Conservation (phyloP, 345 rosid species). For the Bruguiera gymnorhiza region DNA sequence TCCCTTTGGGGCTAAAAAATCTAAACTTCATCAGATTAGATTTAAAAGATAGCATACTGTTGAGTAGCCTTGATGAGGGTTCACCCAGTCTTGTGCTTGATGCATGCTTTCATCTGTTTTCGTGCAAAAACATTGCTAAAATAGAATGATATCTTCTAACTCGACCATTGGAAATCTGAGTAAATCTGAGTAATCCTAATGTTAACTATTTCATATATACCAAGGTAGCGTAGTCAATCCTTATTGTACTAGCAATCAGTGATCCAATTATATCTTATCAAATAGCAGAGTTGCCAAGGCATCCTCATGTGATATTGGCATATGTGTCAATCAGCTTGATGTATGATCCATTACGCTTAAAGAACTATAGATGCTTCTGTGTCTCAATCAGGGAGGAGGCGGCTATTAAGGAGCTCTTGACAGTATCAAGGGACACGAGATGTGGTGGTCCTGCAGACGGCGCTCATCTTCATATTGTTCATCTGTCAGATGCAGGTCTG, state of each 20-base stretch:
- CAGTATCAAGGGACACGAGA: constrained; percentile 63
- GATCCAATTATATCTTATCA: background rate
- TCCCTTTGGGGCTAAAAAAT: background rate
- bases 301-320: background rate
- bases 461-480: constrained; percentile 94
- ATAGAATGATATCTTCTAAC: background rate
- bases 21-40: background rate
- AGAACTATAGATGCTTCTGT: constrained; percentile 5
- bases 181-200: background rate
- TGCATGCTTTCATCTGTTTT: background rate
- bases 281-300: background rate
- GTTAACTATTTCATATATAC: background rate
- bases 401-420: constrained; percentile 69
- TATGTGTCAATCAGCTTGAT: background rate
- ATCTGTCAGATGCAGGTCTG: constrained; percentile 75
- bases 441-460: constrained; percentile 76
- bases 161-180: background rate
- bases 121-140: background rate
- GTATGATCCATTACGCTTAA: background rate
- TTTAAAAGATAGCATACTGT: no score
- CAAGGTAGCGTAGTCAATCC: no score
- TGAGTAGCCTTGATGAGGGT: no score
- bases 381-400: constrained; percentile 72
- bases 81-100: background rate
- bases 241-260: no score